A percentile compares a stretch with the other conserved stretches of the same genome.
phyloP scores from a whole-genome alignment of 768 basidiomycete genomes.

The Xerocomellus dryophilus region DNA sequence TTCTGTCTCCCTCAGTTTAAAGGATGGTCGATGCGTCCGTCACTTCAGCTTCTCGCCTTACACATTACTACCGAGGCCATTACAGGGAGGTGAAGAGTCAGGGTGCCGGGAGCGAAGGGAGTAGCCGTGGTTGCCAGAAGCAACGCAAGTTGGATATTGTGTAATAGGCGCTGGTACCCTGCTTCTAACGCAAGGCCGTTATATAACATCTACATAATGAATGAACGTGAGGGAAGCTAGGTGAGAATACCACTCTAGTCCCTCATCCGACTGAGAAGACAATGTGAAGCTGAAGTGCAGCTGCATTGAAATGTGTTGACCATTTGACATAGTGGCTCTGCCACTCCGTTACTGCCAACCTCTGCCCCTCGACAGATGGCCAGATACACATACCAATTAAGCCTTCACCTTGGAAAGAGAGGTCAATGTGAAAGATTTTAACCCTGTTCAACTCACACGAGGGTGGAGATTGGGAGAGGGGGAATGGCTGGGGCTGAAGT shows the following conservation, averaged over 20 bases:
- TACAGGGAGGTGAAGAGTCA: neutral
- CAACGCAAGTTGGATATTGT: neutral
- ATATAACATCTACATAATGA: neutral
- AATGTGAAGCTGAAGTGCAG: neutral
- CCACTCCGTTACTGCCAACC: slow-evolving; percentile 1
- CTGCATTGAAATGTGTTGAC: neutral
- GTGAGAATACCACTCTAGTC: neutral
- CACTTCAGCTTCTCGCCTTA: neutral
- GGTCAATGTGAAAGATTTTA: neutral
- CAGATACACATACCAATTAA: neutral
- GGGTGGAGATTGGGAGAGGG: neutral
- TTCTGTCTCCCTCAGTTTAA: neutral
- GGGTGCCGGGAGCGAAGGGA: neutral
- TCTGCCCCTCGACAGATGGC: neutral
- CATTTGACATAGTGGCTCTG: neutral
- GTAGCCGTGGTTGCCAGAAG: neutral
- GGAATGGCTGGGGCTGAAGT: neutral
- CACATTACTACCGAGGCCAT: neutral
- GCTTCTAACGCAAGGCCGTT: slow-evolving; percentile 1
- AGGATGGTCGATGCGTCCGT: neutral
- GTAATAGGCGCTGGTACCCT: neutral
- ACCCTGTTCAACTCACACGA: neutral
- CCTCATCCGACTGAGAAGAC: neutral
- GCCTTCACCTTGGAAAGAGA: neutral
- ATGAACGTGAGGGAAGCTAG: slow-evolving; percentile 3